Evolutionary conservation across 345 rosid species (phyloP).

Genomic region (Gossypium turneri): DNA sequence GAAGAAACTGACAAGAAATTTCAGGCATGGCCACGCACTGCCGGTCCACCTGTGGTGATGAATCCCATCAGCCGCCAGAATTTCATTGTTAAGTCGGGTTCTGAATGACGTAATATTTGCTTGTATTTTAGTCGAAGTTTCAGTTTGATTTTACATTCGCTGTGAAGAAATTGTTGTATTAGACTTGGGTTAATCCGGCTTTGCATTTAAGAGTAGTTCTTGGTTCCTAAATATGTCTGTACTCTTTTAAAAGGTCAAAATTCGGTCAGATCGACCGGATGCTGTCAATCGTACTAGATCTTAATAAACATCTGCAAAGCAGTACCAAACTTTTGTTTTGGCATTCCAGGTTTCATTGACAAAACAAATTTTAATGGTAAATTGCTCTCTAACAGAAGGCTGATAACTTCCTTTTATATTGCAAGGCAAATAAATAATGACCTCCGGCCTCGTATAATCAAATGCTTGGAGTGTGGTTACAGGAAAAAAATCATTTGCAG

Average conservation of each 20-base stretch:
- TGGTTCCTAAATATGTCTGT: not conserved
- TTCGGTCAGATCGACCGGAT: not conserved
- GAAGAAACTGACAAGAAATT: constrained; percentile 83
- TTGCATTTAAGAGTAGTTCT: not conserved
- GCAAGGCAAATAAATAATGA: too few species aligned
- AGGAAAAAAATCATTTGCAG: too few species aligned
- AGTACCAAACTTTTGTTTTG: too few species aligned
- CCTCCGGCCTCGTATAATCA: too few species aligned
- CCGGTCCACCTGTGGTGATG: constrained; percentile 92
- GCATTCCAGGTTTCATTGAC: too few species aligned
- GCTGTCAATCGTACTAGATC: not conserved
- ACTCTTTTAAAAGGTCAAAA: not conserved
- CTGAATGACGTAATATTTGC: constrained; percentile 19
- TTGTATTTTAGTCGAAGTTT: not conserved
- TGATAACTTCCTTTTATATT: too few species aligned
- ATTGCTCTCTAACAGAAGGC: too few species aligned
- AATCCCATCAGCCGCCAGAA: constrained; percentile 94
- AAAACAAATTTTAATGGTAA: too few species aligned
- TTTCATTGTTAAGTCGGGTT: constrained; percentile 59
- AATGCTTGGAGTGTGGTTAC: too few species aligned
- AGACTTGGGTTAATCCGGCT: constrained; percentile 3
- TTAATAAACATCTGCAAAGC: constrained; percentile 11
- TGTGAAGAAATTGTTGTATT: not conserved
- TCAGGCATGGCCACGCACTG: constrained; percentile 97
- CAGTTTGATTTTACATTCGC: not conserved